Conservation (phyloP, 495 filamentous ascomycete species). For the Friedmanniomyces simplex region DNA sequence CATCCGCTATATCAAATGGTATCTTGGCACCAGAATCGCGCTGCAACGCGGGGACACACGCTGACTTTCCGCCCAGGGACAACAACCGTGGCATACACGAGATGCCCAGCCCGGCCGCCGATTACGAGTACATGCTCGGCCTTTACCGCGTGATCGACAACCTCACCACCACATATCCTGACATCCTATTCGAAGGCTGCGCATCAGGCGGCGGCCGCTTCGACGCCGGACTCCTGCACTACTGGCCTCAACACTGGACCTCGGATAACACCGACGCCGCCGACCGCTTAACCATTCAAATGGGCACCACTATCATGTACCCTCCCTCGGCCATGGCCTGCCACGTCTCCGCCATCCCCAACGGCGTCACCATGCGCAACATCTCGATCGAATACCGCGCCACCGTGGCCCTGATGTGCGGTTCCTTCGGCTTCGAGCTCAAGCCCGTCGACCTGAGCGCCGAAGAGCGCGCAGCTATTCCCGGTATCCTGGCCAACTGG, state of each 20-base stretch:
- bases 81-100: slow-evolving; percentile 48
- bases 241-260: slow-evolving; percentile 49
- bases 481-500: slow-evolving; percentile 36
- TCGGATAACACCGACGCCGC: slow-evolving; percentile 47
- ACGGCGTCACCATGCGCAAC: slow-evolving; percentile 40
- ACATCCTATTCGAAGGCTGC: slow-evolving; percentile 49
- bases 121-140: slow-evolving; percentile 45
- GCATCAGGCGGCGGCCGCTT: slow-evolving; percentile 47
- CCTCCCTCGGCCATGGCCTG: slow-evolving; percentile 47
- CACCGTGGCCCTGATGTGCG: slow-evolving; percentile 49
- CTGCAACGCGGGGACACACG: no score
- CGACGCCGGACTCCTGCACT: slow-evolving; percentile 45
- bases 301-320: slow-evolving; percentile 45
- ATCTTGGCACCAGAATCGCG: background rate
- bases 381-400: slow-evolving; percentile 41
- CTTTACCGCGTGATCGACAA: slow-evolving; percentile 45
- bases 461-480: slow-evolving; percentile 38
- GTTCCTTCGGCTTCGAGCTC: slow-evolving; percentile 46
- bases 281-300: slow-evolving; percentile 43
- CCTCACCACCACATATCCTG: slow-evolving; percentile 41
- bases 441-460: slow-evolving; percentile 36
- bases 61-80: slow-evolving; percentile 23
- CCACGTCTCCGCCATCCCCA: slow-evolving; percentile 45
- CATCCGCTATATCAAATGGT: slow-evolving; percentile 47
- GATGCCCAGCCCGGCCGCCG: slow-evolving; percentile 36